A percentile compares a stretch with the other conserved stretches of the same genome.
These are phyloP conservation scores for Yamadazyma blattariae DNA, from an alignment of 1,139 yeast species.

Conservation along the genomic window DNA sequence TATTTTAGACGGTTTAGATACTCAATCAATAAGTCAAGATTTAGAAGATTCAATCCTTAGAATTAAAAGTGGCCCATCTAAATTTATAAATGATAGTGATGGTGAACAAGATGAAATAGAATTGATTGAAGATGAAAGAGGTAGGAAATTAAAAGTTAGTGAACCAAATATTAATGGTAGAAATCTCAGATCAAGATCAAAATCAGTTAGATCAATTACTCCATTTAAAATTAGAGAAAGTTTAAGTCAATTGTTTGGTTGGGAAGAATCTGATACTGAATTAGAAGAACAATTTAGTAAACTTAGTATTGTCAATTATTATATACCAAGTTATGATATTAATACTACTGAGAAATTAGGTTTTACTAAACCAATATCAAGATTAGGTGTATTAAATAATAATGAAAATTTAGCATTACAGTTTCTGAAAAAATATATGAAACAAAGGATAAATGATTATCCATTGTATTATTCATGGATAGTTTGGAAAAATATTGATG, in stretches of 20 bases:
- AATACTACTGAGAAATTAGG: neutral
- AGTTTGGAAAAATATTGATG: slow-evolving; percentile 13
- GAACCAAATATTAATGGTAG: slow-evolving; percentile 5
- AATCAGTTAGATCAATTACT: slow-evolving; percentile 12
- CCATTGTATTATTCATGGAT: slow-evolving; percentile 21
- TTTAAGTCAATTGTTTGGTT: slow-evolving; percentile 13
- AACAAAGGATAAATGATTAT: slow-evolving; percentile 11
- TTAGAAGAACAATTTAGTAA: slow-evolving; percentile 1
- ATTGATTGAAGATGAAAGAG: slow-evolving; percentile 7
- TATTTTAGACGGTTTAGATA: slow-evolving; percentile 7
- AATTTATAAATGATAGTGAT: neutral
- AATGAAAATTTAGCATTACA: slow-evolving; percentile 14
- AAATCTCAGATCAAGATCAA: neutral
- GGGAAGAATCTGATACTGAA: slow-evolving; percentile 6
- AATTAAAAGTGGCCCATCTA: neutral
- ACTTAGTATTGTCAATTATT: neutral
- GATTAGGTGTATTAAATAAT: slow-evolving; percentile 12
- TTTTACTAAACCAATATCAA: slow-evolving; percentile 3
- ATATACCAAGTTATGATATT: neutral
- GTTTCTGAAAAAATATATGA: slow-evolving; percentile 12
- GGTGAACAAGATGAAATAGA: neutral
- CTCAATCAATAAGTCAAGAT: slow-evolving; percentile 9
- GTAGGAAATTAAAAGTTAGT: slow-evolving; percentile 7
- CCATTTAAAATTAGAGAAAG: slow-evolving; percentile 22
- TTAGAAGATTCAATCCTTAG: slow-evolving; percentile 10